phyloP scores from a whole-genome alignment of 495 filamentous ascomycete genomes.

The Alectoria sarmentosa region DNA sequence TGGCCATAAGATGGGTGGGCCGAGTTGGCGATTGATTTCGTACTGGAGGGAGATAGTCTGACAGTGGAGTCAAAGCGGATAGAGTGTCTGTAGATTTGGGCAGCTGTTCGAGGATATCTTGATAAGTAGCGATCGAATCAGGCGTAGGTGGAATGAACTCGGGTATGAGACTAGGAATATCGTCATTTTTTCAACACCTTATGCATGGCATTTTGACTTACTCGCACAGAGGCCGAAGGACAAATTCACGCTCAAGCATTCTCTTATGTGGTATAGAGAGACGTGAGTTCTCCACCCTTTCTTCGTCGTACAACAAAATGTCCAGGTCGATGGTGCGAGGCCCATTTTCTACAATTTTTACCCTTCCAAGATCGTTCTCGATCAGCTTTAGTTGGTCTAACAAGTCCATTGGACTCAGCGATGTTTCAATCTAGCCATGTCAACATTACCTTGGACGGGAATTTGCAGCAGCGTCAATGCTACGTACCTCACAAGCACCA shows the following conservation, averaged over 20 bases:
- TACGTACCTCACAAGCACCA: conserved; percentile 81
- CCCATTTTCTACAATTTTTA: conserved; percentile 85
- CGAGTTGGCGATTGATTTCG: conserved; percentile 56
- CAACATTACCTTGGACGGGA: background rate
- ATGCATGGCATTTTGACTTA: conserved; percentile 34
- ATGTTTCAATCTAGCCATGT: conserved; percentile 67
- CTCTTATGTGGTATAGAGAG: conserved; percentile 77
- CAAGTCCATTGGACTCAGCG: conserved; percentile 62
- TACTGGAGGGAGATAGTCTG: conserved; percentile 49
- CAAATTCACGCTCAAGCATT: conserved; percentile 90
- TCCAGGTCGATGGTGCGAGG: conserved; percentile 92
- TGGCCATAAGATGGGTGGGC: conserved; percentile 80
- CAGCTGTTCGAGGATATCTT: conserved; percentile 55
- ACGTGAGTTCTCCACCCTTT: conserved; percentile 55
- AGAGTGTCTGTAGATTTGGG: conserved; percentile 44
- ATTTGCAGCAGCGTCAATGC: background rate
- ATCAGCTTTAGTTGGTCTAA: conserved; percentile 76
- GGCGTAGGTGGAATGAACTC: conserved; percentile 42
- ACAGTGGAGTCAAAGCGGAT: conserved; percentile 65
- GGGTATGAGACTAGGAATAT: conserved; percentile 52
- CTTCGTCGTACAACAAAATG: conserved; percentile 77
- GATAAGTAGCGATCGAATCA: conserved; percentile 32
- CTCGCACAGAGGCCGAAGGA: conserved; percentile 84
- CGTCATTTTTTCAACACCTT: background rate
- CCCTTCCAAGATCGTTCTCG: conserved; percentile 68